Evolutionary conservation across 352 stramenopile genomes (phyloP).

Genomic region (Phytophthora sansomeana): DNA sequence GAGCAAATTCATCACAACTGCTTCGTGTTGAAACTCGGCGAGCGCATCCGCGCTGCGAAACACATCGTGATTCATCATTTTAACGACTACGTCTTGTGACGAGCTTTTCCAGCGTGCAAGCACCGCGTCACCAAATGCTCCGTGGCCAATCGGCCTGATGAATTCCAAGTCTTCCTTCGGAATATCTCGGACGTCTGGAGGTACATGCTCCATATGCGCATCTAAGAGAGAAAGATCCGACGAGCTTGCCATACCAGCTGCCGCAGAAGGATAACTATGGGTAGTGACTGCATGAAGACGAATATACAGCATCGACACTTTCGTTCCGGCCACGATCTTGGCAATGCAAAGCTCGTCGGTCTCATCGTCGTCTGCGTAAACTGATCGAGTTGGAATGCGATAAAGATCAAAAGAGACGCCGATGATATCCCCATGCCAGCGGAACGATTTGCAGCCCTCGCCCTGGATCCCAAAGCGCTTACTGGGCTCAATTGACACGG

Average conservation of each 20-base stretch:
- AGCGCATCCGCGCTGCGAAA: constrained; percentile 54
- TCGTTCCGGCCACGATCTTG: constrained; percentile 61
- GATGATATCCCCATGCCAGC: constrained; percentile 67
- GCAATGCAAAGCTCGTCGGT: constrained; percentile 56
- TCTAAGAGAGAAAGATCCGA: constrained; percentile 46
- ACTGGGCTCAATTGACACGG: constrained; percentile 61
- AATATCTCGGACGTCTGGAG: constrained; percentile 57
- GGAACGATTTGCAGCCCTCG: constrained; percentile 68
- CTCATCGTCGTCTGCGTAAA: constrained; percentile 26
- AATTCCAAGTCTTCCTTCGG: constrained; percentile 55
- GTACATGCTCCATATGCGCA: constrained; percentile 57
- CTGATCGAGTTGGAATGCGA: constrained; percentile 30
- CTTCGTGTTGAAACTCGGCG: constrained; percentile 72
- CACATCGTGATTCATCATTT: constrained; percentile 57
- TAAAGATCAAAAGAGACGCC: constrained; percentile 70
- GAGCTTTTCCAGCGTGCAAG: constrained; percentile 64
- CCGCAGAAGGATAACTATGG: constrained; percentile 1
- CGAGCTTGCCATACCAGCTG: constrained; percentile 22
- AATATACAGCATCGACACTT: constrained; percentile 74
- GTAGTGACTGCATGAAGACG: constrained; percentile 37
- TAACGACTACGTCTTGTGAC: constrained; percentile 68
- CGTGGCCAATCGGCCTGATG: constrained; percentile 65
- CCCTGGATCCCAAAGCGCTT: constrained; percentile 47
- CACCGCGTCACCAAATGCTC: constrained; percentile 73
- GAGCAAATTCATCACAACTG: constrained; percentile 76